Percentiles rank a stretch among this genome's conserved stretches.
These are phyloP conservation scores for Boechera retrofracta DNA, from an alignment of 345 rosid genomes.

Conservation along the genomic window DNA sequence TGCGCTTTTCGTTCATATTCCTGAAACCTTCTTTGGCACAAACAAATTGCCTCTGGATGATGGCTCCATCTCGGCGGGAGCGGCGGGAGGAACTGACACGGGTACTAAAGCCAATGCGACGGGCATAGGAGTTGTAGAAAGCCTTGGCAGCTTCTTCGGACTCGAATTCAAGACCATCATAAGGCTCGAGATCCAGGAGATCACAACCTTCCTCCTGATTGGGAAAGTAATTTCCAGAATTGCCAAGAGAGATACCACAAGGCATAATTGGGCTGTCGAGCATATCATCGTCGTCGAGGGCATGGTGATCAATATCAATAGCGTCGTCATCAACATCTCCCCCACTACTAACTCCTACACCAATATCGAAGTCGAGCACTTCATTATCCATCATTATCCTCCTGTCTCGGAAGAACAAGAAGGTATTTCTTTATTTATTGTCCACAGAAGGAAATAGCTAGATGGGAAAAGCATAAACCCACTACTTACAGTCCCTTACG, in stretches of 20 bases:
- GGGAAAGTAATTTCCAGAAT: conserved; percentile 45
- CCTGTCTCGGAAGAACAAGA: neutral
- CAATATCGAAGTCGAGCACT: conserved; percentile 55
- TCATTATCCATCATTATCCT: conserved; percentile 44
- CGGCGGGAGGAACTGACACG: conserved; percentile 69
- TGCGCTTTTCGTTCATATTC: conserved; percentile 63
- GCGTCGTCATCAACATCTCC: conserved; percentile 52
- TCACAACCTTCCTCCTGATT: conserved; percentile 36
- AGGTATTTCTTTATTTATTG: neutral
- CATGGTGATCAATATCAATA: conserved; percentile 46
- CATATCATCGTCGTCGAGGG: conserved; percentile 50
- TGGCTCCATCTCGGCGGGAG: conserved; percentile 70
- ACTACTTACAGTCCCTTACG: conserved; percentile 12
- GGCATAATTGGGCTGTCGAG: conserved; percentile 48
- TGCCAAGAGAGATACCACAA: conserved; percentile 16
- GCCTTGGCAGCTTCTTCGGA: conserved; percentile 74
- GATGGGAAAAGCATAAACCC: neutral
- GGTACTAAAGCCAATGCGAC: conserved; percentile 57
- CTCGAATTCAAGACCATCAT: conserved; percentile 69
- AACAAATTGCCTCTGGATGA: conserved; percentile 68
- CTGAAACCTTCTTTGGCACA: conserved; percentile 75
- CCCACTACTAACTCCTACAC: conserved; percentile 50
- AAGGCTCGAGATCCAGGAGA: conserved; percentile 63
- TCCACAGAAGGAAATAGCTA: neutral
- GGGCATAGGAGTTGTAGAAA: conserved; percentile 68